Evolutionary conservation across 1,284 basidiomycete genomes (phyloP), one percentile per base, ranked within the genome.

Genomic region (Bjerkandera adusta): DNA sequence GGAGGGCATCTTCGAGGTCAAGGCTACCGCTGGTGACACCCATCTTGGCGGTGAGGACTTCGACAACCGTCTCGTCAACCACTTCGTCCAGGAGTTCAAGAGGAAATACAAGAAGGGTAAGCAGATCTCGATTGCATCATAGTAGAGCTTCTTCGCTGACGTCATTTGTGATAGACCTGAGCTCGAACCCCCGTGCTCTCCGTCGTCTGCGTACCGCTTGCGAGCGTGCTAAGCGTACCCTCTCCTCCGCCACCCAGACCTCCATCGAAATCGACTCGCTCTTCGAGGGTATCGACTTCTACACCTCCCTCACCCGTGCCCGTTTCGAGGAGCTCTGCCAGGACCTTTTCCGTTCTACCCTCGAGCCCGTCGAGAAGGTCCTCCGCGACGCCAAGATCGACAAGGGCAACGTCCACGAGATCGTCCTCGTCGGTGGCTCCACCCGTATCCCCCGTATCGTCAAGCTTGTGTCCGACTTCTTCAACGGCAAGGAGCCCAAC

Each of bases 21-120:
- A 97, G 79, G 93, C 96, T 53, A 98, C 95, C 54, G 95, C 96
- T 53, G 96, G 95, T 83, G 96, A 98, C 76, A 99, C 95, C 53
- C 95, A 98, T 72, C 79, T 98, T 68, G 95, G 95, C 75, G 95
- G 96, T 76, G 95, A 98, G 74, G 95, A 98, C 73, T 99, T 98
- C 62, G 96, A 98, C 72, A 98, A 98, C 81, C 85, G 90, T 59
- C 89, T 98, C 59, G 92, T 98, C 68, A 94, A 95, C 73, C 92
- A 97, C 83, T 97, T 99, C 66, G 88, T 92, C 53, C 91, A 95
- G 69, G 94, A 98, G 72, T 98, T 97, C 83, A 97, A 97, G 84
- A 83, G 93, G 68, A 97, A 97, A 81, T 86, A 93, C 83, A 97
- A 97, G 84, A 95, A 94, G 77, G 89, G 83, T 83, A 60, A 57